Conservation (phyloP, 352 stramenopile species). For the Phytophthora constricta region DNA sequence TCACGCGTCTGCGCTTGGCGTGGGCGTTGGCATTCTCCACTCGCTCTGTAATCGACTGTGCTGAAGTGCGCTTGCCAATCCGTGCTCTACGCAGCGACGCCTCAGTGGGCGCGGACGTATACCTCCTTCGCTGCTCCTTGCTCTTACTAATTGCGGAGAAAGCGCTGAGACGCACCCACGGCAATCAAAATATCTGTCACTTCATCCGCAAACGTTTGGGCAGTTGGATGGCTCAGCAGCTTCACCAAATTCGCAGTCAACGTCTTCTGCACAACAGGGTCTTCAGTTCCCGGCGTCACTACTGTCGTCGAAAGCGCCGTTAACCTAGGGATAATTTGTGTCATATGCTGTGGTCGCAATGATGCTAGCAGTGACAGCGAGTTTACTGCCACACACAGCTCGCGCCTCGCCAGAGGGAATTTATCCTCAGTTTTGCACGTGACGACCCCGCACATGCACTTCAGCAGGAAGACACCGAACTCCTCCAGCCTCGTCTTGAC, state of each 20-base stretch:
- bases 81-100: slow-evolving; percentile 67
- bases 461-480: slow-evolving; percentile 48
- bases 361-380: slow-evolving; percentile 68
- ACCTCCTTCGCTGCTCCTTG: slow-evolving; percentile 77
- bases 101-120: slow-evolving; percentile 75
- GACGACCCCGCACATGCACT: slow-evolving; percentile 51
- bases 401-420: slow-evolving; percentile 46
- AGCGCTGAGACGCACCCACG: slow-evolving; percentile 71
- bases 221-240: slow-evolving; percentile 64
- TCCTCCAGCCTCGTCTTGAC: slow-evolving; percentile 42
- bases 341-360: slow-evolving; percentile 68
- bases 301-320: slow-evolving; percentile 43
- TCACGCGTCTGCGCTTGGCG: slow-evolving; percentile 50
- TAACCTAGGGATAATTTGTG: slow-evolving; percentile 57
- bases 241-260: slow-evolving; percentile 78
- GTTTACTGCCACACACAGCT: slow-evolving; percentile 71
- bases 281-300: slow-evolving; percentile 28
- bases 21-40: slow-evolving; percentile 69
- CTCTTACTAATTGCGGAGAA: slow-evolving; percentile 84
- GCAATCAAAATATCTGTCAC: slow-evolving; percentile 79
- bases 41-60: slow-evolving; percentile 63
- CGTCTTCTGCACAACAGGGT: slow-evolving; percentile 61
- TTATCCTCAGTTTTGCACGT: slow-evolving; percentile 13
- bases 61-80: slow-evolving; percentile 70
- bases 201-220: slow-evolving; percentile 68